Evolutionary conservation across 345 rosid genomes (phyloP).

Genomic region (Mercurialis annua): DNA sequence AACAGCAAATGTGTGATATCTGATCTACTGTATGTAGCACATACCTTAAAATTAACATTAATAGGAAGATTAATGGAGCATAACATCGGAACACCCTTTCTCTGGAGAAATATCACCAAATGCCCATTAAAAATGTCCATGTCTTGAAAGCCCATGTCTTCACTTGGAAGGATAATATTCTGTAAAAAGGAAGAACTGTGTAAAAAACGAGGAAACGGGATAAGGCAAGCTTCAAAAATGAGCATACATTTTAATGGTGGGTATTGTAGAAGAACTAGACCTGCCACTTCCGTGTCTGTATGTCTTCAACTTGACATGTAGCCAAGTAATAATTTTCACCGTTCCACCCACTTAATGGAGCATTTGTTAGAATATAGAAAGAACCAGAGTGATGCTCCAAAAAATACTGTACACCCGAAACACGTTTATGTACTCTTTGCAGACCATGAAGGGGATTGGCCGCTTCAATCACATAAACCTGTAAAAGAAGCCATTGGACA

Average conservation of each 20-base stretch:
- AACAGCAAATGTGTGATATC: background rate
- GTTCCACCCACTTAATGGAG: constrained; percentile 39
- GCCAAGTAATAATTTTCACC: constrained; percentile 59
- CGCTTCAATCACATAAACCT: constrained; percentile 74
- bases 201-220: background rate
- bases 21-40: background rate
- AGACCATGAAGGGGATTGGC: constrained; percentile 46
- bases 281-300: constrained; percentile 54
- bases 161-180: constrained; percentile 61
- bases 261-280: constrained; percentile 26
- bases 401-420: constrained; percentile 63
- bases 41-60: constrained; percentile 46
- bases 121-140: constrained; percentile 78
- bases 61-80: constrained; percentile 75
- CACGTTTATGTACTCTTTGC: constrained; percentile 52
- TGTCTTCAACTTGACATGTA: constrained; percentile 46
- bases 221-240: background rate
- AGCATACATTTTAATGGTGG: background rate
- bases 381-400: constrained; percentile 73
- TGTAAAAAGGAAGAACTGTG: constrained; percentile 24
- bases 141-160: constrained; percentile 63
- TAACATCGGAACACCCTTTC: constrained; percentile 50
- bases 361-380: constrained; percentile 77
- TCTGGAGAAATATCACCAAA: constrained; percentile 60
- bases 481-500: constrained; percentile 22